These are phyloP conservation scores for Boletus rufocinnamomeus DNA, from an alignment of 768 basidiomycete species.

Conservation along the genomic window DNA sequence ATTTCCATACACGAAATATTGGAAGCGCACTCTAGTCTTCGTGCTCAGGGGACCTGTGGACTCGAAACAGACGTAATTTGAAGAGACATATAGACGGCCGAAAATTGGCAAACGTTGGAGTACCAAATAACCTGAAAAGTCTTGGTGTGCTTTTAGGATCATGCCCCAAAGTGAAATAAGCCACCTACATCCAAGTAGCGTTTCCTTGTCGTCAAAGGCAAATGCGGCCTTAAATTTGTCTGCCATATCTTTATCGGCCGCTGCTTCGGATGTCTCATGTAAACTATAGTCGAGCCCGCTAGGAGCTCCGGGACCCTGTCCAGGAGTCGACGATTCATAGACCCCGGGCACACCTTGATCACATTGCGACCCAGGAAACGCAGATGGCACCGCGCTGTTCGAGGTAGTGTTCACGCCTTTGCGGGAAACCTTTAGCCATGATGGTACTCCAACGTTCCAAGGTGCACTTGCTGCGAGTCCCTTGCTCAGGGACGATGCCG, in stretches of 20 bases:
- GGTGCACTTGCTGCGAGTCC: background rate
- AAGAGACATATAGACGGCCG: conserved; percentile 87
- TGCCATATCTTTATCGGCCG: conserved; percentile 58
- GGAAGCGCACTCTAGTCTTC: conserved; percentile 73
- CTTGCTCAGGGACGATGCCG: conserved; percentile 33
- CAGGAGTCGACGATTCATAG: too few relatives aligned
- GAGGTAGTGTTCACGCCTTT: too few relatives aligned
- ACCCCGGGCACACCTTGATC: too few relatives aligned
- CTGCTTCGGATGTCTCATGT: conserved; percentile 68
- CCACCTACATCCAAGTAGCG: conserved; percentile 79
- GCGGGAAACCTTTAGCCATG: background rate
- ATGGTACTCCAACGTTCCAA: too few relatives aligned
- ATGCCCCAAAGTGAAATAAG: conserved; percentile 1
- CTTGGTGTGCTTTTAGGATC: conserved; percentile 41
- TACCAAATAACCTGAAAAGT: conserved; percentile 89
- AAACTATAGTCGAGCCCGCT: conserved; percentile 48
- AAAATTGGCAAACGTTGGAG: conserved; percentile 87
- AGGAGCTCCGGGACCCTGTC: too few relatives aligned
- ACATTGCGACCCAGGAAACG: too few relatives aligned
- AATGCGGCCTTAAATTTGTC: conserved; percentile 83
- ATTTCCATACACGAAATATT: background rate
- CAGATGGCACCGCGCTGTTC: too few relatives aligned
- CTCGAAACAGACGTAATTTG: conserved; percentile 92
- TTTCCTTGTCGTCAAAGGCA: conserved; percentile 88
- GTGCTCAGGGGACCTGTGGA: conserved; percentile 77